phyloP scores from a whole-genome alignment of 768 basidiomycete species.

The Phlebiopsis gigantea region DNA sequence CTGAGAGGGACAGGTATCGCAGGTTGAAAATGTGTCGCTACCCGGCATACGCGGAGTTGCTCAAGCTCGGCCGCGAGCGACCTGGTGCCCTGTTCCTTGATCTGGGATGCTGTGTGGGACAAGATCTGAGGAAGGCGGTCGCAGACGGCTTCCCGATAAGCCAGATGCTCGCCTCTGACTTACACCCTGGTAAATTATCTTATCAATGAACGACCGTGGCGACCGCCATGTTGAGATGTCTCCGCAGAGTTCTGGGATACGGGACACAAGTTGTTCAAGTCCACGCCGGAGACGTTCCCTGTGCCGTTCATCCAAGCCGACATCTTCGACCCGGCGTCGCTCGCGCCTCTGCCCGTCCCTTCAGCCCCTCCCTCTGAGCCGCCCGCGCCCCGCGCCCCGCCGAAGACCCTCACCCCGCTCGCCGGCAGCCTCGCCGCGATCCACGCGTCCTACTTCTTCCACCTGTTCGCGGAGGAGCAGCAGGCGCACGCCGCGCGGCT shows the following conservation, averaged over 20 bases:
- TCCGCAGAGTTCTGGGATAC: slow-evolving; percentile 53
- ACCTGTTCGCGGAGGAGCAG: slow-evolving; percentile 38
- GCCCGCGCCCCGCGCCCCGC: slow-evolving; percentile 24
- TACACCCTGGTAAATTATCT: slow-evolving; percentile 27
- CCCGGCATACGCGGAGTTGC: slow-evolving; percentile 23
- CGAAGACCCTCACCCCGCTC: slow-evolving; percentile 34
- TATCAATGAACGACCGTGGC: no score
- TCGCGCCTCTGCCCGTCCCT: slow-evolving; percentile 21
- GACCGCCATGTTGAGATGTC: no score
- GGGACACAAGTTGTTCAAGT: slow-evolving; percentile 56
- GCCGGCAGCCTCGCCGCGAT: slow-evolving; percentile 44
- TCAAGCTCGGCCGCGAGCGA: slow-evolving; percentile 33
- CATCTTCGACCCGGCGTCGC: slow-evolving; percentile 40
- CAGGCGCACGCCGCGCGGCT: slow-evolving; percentile 38
- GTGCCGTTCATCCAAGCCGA: slow-evolving; percentile 53
- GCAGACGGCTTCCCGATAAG: slow-evolving; percentile 38
- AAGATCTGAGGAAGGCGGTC: slow-evolving; percentile 35
- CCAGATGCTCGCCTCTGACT: slow-evolving; percentile 36
- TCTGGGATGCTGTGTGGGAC: slow-evolving; percentile 42
- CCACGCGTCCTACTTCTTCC: slow-evolving; percentile 47
- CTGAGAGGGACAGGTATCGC: not conserved
- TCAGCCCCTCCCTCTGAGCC: not conserved
- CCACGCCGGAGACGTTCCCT: slow-evolving; percentile 46
- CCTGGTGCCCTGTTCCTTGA: slow-evolving; percentile 36
- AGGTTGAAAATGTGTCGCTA: slow-evolving; percentile 20